Evolutionary conservation across 139 green algal species (phyloP).

Genomic region (Auxenochlorella pyrenoidosa): DNA sequence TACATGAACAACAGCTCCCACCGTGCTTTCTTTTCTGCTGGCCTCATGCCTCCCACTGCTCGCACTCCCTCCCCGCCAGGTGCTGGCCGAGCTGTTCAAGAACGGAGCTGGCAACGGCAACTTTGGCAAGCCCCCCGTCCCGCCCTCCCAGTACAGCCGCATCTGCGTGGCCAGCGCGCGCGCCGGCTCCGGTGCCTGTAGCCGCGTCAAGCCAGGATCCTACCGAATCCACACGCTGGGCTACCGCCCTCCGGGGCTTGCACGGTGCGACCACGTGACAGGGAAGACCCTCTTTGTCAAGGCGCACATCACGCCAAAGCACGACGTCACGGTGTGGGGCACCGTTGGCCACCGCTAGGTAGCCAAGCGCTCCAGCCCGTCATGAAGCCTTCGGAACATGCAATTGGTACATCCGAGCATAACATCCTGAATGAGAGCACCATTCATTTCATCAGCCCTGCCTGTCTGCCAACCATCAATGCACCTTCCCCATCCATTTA

Average conservation of each 20-base stretch:
- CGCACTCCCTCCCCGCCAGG: not conserved
- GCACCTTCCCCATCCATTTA: too few relatives aligned
- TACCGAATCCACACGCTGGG: not conserved
- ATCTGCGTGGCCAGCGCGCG: not conserved
- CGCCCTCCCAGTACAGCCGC: not conserved
- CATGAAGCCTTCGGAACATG: too few relatives aligned
- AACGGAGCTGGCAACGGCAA: not conserved
- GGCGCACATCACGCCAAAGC: not conserved
- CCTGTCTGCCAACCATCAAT: too few relatives aligned
- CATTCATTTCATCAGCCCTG: too few relatives aligned
- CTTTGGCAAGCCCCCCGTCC: slow-evolving; percentile 1
- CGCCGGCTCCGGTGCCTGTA: not conserved
- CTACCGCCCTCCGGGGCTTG: not conserved
- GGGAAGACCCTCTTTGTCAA: not conserved
- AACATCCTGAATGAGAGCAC: too few relatives aligned
- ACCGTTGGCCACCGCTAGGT: too few relatives aligned
- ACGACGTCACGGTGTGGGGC: too few relatives aligned
- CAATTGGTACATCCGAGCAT: too few relatives aligned
- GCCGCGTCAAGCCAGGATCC: not conserved
- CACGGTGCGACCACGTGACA: not conserved
- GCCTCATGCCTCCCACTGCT: not conserved
- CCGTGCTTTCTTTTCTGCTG: too few relatives aligned
- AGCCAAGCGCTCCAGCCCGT: too few relatives aligned
- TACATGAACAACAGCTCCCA: not conserved
- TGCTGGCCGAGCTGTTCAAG: not conserved